Conservation (phyloP, 768 basidiomycete genomes). For the Mycena galericulata region DNA sequence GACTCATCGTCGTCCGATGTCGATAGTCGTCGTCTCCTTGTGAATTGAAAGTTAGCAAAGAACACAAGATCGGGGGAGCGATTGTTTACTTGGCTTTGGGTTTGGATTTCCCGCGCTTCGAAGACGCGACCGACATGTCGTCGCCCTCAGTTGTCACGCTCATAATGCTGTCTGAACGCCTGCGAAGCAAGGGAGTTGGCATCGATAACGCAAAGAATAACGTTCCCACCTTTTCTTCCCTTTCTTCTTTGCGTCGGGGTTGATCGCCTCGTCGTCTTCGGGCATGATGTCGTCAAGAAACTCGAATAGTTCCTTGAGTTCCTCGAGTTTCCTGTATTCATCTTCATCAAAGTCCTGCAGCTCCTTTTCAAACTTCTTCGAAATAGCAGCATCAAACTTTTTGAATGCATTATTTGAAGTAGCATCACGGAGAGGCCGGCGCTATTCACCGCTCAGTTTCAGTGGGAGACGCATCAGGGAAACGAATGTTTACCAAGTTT, state of each 20-base stretch:
- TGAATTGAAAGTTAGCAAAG: not conserved
- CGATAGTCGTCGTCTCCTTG: constrained; percentile 69
- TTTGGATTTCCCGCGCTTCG: constrained; percentile 46
- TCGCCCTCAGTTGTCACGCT: constrained; percentile 57
- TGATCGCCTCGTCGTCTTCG: constrained; percentile 66
- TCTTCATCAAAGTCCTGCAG: constrained; percentile 79
- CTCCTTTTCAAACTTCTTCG: constrained; percentile 79
- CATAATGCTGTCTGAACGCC: constrained; percentile 70
- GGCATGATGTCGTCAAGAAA: constrained; percentile 81
- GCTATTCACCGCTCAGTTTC: constrained; percentile 40
- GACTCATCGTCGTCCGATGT: constrained; percentile 59
- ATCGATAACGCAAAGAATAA: not conserved
- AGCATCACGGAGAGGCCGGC: constrained; percentile 62
- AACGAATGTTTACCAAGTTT: constrained; percentile 56
- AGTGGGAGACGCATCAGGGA: not conserved
- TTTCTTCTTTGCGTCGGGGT: constrained; percentile 53
- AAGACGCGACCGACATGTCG: constrained; percentile 51
- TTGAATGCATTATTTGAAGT: constrained; percentile 75
- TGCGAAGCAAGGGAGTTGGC: constrained; percentile 39
- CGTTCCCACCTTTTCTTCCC: constrained; percentile 62
- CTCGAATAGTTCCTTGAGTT: constrained; percentile 72
- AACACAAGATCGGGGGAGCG: not conserved
- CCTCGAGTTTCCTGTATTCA: constrained; percentile 73
- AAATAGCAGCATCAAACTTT: constrained; percentile 74
- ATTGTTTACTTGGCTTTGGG: constrained; percentile 57